Evolutionary conservation across 495 filamentous ascomycete species (phyloP).

Genomic region (Aspergillus diversus): DNA sequence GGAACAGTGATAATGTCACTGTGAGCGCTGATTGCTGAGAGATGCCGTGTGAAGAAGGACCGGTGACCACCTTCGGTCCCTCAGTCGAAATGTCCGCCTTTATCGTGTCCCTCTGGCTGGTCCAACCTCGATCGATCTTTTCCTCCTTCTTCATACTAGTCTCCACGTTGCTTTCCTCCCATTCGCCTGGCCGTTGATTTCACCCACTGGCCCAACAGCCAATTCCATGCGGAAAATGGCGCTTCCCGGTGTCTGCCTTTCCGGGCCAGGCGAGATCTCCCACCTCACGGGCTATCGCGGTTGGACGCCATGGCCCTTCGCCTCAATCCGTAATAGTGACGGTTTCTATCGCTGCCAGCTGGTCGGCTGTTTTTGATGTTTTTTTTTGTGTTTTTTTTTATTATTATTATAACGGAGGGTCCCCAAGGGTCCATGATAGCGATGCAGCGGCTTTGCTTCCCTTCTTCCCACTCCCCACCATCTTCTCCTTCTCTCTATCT

Average conservation of each 20-base stretch:
- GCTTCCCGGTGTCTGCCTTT: constrained; percentile 13
- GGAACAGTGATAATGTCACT: neutral
- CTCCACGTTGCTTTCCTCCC: constrained; percentile 7
- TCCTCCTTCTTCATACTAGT: constrained; percentile 5
- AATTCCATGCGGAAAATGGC: constrained; percentile 19
- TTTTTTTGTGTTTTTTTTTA: neutral
- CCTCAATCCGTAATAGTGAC: constrained; percentile 9
- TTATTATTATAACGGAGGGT: neutral
- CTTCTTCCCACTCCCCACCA: neutral
- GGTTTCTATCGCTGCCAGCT: constrained; percentile 8
- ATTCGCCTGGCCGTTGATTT: constrained; percentile 9
- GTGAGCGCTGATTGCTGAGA: constrained; percentile 1
- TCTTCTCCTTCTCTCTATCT: neutral
- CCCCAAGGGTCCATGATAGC: constrained; percentile 6
- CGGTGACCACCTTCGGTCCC: neutral
- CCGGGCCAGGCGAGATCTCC: neutral
- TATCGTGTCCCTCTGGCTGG: constrained; percentile 18
- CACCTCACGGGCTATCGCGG: constrained; percentile 20
- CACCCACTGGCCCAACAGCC: neutral
- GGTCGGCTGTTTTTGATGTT: neutral
- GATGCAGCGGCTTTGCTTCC: neutral
- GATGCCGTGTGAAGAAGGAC: neutral
- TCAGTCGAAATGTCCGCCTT: neutral
- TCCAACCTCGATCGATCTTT: constrained; percentile 3
- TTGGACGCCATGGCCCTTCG: constrained; percentile 14